These are phyloP conservation scores for Botrytis deweyae DNA, from an alignment of 2,329 filamentous ascomycete genomes.

Conservation along the genomic window DNA sequence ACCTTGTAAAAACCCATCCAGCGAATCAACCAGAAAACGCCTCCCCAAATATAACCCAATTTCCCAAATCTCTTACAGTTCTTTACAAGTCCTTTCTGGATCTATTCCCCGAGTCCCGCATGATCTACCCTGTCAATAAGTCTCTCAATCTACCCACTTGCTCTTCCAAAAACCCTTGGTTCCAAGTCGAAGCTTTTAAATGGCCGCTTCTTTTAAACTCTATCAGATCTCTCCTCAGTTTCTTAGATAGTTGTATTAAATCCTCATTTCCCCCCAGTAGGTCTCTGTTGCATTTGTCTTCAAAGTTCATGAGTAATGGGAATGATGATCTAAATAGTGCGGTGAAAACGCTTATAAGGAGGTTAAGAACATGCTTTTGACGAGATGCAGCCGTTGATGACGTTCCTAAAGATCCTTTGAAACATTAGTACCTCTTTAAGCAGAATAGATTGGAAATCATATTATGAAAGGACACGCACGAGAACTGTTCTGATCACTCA, in stretches of 20 bases:
- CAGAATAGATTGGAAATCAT: neutral
- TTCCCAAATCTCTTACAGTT: neutral
- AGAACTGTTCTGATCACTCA: conserved; percentile 25
- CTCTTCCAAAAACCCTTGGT: conserved; percentile 8
- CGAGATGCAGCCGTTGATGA: conserved; percentile 23
- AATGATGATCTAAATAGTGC: conserved; percentile 34
- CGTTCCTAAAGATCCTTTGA: neutral
- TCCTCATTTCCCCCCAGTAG: conserved; percentile 30
- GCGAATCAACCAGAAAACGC: neutral
- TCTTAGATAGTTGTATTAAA: conserved; percentile 27
- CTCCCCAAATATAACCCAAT: neutral
- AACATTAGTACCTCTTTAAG: neutral
- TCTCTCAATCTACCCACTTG: conserved; percentile 16
- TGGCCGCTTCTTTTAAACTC: conserved; percentile 30
- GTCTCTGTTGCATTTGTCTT: conserved; percentile 30
- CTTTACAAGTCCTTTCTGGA: neutral
- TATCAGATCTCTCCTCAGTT: conserved; percentile 31
- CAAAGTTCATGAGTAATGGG: conserved; percentile 33
- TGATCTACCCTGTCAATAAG: neutral
- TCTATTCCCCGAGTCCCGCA: too few species aligned
- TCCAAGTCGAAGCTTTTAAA: conserved; percentile 1
- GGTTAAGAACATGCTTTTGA: conserved; percentile 30
- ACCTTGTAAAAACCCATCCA: too few species aligned
- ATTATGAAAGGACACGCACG: conserved; percentile 19
- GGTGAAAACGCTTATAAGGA: conserved; percentile 33